Conservation (phyloP, 495 filamentous ascomycete genomes). For the Tuber borchii region DNA sequence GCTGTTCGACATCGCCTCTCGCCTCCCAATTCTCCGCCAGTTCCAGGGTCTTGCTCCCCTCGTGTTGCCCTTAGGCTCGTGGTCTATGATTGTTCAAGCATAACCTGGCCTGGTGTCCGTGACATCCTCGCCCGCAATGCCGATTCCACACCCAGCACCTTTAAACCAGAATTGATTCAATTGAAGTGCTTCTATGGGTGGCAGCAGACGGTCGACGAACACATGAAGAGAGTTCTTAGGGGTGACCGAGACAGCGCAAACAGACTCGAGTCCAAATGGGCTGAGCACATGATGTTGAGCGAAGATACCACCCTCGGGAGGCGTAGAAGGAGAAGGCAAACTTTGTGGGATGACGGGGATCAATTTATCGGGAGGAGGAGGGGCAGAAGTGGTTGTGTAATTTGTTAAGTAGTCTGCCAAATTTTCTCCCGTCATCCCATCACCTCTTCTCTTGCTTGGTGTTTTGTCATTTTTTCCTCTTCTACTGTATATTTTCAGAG, state of each 20-base stretch:
- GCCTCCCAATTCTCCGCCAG: slow-evolving; percentile 42
- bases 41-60: slow-evolving; percentile 46
- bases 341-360: slow-evolving; percentile 6
- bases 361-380: slow-evolving; percentile 12
- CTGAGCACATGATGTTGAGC: slow-evolving; percentile 82
- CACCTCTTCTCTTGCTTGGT: neutral
- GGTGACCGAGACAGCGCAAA: slow-evolving; percentile 65
- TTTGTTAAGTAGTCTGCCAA: slow-evolving; percentile 17
- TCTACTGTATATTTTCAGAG: neutral
- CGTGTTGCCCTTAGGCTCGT: slow-evolving; percentile 66
- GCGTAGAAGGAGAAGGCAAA: slow-evolving; percentile 62
- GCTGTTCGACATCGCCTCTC: slow-evolving; percentile 61
- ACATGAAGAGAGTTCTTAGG: slow-evolving; percentile 71
- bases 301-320: slow-evolving; percentile 69
- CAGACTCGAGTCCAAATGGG: slow-evolving; percentile 82
- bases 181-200: slow-evolving; percentile 93
- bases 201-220: slow-evolving; percentile 90
- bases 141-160: slow-evolving; percentile 46
- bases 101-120: slow-evolving; percentile 88
- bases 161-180: slow-evolving; percentile 61
- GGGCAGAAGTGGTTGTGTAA: slow-evolving; percentile 18
- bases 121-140: slow-evolving; percentile 81
- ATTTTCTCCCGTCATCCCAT: neutral
- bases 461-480: slow-evolving; percentile 1
- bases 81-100: slow-evolving; percentile 79